These are phyloP conservation scores for Irpex sp. DNA, from an alignment of 1,284 basidiomycete species.

Conservation along the genomic window DNA sequence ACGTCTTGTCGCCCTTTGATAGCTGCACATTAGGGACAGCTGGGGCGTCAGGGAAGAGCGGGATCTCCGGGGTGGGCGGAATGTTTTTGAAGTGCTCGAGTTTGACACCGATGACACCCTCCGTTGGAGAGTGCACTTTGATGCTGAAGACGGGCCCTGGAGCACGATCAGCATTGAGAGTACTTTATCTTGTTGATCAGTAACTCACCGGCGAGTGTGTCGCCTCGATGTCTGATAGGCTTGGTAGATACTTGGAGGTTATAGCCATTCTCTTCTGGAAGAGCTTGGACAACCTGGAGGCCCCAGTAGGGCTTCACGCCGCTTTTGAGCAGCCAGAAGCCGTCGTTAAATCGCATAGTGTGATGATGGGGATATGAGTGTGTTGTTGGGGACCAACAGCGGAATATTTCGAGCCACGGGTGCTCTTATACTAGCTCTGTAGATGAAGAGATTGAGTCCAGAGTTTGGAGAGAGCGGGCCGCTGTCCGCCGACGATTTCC, in stretches of 20 bases:
- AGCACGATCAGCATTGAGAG: slow-evolving; percentile 5
- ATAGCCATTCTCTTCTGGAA: slow-evolving; percentile 40
- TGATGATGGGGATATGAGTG: not conserved
- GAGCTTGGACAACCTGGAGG: slow-evolving; percentile 45
- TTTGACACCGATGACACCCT: slow-evolving; percentile 61
- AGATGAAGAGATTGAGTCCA: not conserved
- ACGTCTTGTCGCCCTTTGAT: slow-evolving; percentile 29
- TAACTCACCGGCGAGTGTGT: slow-evolving; percentile 55
- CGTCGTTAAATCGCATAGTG: slow-evolving; percentile 43
- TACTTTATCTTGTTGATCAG: not conserved
- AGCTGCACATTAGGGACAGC: slow-evolving; percentile 40
- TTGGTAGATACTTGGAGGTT: slow-evolving; percentile 59
- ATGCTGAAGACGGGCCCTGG: slow-evolving; percentile 55
- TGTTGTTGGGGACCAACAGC: not conserved
- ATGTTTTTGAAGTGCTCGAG: slow-evolving; percentile 54
- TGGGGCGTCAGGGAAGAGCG: slow-evolving; percentile 58
- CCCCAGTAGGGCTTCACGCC: slow-evolving; percentile 58
- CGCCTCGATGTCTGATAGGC: slow-evolving; percentile 62
- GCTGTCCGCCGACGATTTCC: slow-evolving; percentile 8
- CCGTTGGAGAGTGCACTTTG: slow-evolving; percentile 56
- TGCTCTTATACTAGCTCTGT: not conserved
- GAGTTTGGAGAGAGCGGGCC: slow-evolving; percentile 5
- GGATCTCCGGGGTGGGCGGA: slow-evolving; percentile 43
- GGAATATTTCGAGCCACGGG: not conserved
- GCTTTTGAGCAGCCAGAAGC: slow-evolving; percentile 63